phyloP scores from a whole-genome alignment of 345 rosid genomes.

The Diplotaxis tenuifolia region DNA sequence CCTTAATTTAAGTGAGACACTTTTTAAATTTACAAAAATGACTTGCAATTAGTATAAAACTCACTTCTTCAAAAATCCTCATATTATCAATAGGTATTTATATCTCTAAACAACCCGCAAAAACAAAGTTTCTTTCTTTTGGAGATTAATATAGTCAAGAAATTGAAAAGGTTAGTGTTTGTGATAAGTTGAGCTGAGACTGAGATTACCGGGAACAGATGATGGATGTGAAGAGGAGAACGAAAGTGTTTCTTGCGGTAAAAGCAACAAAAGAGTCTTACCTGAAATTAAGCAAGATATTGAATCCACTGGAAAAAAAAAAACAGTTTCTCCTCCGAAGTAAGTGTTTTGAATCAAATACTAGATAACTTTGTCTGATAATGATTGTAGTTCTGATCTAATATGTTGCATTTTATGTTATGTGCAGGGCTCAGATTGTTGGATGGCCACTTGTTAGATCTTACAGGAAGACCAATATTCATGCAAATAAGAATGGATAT shows the following conservation, averaged over 20 bases:
- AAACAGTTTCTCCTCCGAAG: conserved; percentile 63
- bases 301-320: conserved; percentile 28
- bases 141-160: background rate
- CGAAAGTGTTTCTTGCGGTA: conserved; percentile 35
- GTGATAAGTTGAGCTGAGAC: conserved; percentile 63
- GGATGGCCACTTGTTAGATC: conserved; percentile 85
- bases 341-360: conserved; percentile 37
- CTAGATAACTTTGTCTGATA: background rate
- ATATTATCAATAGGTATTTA: conserved; percentile 20
- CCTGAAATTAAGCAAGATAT: conserved; percentile 29
- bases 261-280: conserved; percentile 59
- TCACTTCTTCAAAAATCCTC: conserved; percentile 32
- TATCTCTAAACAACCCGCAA: conserved; percentile 22
- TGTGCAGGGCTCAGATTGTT: conserved; percentile 57
- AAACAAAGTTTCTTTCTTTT: background rate
- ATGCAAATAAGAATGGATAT: conserved; percentile 50
- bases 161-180: conserved; percentile 33
- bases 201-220: conserved; percentile 81
- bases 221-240: conserved; percentile 15
- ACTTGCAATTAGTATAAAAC: conserved; percentile 41
- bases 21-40: background rate
- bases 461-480: conserved; percentile 48
- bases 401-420: background rate
- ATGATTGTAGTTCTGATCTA: conserved; percentile 2
- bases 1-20: conserved; percentile 35